A percentile compares a stretch with the other conserved stretches of the same genome.
Conservation (phyloP, 176 grass and related monocot species). For the Zoysia japonica region DNA sequence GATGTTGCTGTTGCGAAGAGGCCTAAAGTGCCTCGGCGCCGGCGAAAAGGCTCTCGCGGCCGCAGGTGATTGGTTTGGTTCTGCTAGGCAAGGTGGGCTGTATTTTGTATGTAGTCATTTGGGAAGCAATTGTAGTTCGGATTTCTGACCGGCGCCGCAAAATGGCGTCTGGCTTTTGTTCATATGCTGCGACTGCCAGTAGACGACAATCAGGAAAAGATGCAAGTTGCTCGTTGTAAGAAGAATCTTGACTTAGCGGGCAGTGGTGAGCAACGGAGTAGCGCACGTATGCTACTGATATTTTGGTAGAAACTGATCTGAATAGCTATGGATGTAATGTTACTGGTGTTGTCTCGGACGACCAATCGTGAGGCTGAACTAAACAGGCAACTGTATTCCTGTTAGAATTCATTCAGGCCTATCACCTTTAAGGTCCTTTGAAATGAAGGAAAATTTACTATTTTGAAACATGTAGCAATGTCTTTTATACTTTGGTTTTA, state of each 20-base stretch:
- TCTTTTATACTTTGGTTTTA: too few species aligned
- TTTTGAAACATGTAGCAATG: too few species aligned
- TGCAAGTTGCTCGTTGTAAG: neutral
- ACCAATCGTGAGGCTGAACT: too few species aligned
- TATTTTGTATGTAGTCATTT: neutral
- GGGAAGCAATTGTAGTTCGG: neutral
- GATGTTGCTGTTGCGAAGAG: neutral
- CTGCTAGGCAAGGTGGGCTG: neutral
- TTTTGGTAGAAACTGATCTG: neutral
- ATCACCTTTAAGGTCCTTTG: too few species aligned
- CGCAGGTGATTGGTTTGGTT: neutral
- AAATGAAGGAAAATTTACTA: too few species aligned
- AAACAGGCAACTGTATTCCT: too few species aligned
- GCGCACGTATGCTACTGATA: neutral
- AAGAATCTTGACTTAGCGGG: neutral
- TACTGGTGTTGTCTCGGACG: too few species aligned
- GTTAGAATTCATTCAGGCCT: too few species aligned
- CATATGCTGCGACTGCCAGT: neutral
- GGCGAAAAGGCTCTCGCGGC: neutral
- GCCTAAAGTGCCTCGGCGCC: neutral
- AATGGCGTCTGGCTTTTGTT: constrained; percentile 24
- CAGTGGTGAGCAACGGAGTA: neutral
- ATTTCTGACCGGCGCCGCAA: neutral
- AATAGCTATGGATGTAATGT: neutral
- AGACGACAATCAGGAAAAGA: neutral